Percentiles rank a stretch among this genome's conserved stretches.
Evolutionary conservation across 306 rosid species (phyloP).

Genomic region (Medicago lupulina): DNA sequence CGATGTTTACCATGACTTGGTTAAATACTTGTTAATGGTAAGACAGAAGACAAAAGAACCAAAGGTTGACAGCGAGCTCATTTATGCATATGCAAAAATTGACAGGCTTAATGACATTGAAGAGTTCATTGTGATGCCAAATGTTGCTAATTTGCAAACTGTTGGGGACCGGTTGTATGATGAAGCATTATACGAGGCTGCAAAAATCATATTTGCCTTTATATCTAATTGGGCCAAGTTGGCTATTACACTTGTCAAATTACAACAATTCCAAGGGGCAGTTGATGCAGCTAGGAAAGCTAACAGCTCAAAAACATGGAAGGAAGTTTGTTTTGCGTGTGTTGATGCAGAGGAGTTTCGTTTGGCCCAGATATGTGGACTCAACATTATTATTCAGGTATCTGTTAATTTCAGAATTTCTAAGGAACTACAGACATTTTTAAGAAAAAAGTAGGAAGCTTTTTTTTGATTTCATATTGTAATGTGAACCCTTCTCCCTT

Average conservation of each 20-base stretch:
- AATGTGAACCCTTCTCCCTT: conserved; percentile 7
- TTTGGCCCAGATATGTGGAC: conserved; percentile 98
- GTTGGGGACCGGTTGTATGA: conserved; percentile 96
- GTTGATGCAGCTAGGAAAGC: conserved; percentile 99
- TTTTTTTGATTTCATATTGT: conserved; percentile 25
- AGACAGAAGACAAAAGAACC: conserved; percentile 94
- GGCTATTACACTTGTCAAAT: conserved; percentile 90
- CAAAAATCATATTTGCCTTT: conserved; percentile 91
- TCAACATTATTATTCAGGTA: conserved; percentile 97
- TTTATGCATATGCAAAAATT: conserved; percentile 97
- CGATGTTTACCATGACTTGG: conserved; percentile 91
- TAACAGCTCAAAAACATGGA: conserved; percentile 99
- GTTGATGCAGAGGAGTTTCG: conserved; percentile 99
- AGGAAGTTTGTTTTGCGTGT: conserved; percentile 99
- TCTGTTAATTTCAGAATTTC: conserved; percentile 34
- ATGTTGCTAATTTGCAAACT: conserved; percentile 95
- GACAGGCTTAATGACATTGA: conserved; percentile 96
- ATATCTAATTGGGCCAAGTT: conserved; percentile 99
- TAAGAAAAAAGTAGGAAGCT: conserved; percentile 17
- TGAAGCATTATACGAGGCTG: conserved; percentile 96
- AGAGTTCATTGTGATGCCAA: conserved; percentile 96
- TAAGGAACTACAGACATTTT: neutral
- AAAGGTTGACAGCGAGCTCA: conserved; percentile 96
- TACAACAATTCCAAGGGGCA: conserved; percentile 96
- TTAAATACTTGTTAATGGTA: conserved; percentile 94